Evolutionary conservation across 2,329 filamentous ascomycete species (phyloP), one percentile per base, ranked within the genome.

Genomic region (Fusarium marasasianum): DNA sequence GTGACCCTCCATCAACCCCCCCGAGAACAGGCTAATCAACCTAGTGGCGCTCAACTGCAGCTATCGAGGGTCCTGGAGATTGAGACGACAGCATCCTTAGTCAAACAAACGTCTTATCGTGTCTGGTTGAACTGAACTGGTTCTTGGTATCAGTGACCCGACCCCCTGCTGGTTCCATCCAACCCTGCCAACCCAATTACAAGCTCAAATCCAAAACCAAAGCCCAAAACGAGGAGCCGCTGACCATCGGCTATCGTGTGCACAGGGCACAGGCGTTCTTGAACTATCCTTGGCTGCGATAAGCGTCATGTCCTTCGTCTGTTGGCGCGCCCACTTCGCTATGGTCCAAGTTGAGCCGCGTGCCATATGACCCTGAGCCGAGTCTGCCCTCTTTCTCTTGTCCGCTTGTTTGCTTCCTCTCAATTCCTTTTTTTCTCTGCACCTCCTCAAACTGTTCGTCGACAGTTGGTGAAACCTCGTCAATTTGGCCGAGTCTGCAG

Each of bases 221-320:
- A 62, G 54, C 40, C 54, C 63, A 43, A 37, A 60, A 60, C 29
- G 66, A 71, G 53, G 56, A 72, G 56, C n/a, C 53, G 51, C 60
- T 72, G 54, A 48, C 61, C 72, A 56, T 75, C 72, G 72, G 69
- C 41, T 75, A 75, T 75, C 72, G 72, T 70, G 60, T 53, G 71
- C 71, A 69, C 67, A 62, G 72, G 54, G 72, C 65, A 53, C 50
- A 54, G 59, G 41, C 59, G 43, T 64, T 72, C 44, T 69, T 65
- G 50, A 55, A 58, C 60, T 58, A 60, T 73, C 56, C 71, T 63
- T 69, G 58, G 63, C 56, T 70, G 74, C 73, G 76, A 77, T 78
- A 78, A 78, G 76, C 76, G 76, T 75, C 75, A 77, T 71, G 64
- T 67, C 66, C 51, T 66, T 74, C 61, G 35, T 45, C 51, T 53